phyloP scores from a whole-genome alignment of 2,329 filamentous ascomycete genomes.

The Calycina marina region DNA sequence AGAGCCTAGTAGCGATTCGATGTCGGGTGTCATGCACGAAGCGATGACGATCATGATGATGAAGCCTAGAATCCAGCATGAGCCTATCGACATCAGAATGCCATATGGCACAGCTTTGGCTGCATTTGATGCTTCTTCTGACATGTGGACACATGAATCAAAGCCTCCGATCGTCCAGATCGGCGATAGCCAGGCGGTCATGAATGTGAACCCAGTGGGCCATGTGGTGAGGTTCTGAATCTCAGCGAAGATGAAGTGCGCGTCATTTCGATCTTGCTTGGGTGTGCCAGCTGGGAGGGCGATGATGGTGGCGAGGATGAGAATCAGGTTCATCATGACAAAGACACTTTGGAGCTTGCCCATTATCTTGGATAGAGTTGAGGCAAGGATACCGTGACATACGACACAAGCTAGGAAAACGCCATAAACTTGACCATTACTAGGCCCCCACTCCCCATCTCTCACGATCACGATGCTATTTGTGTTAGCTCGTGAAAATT shows the following conservation, averaged over 20 bases:
- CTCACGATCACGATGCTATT: constrained; percentile 35
- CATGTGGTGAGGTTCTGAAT: constrained; percentile 42
- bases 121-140: constrained; percentile 45
- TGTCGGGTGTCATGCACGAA: constrained; percentile 37
- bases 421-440: constrained; percentile 39
- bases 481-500: constrained; percentile 3
- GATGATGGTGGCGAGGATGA: constrained; percentile 41
- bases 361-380: constrained; percentile 39
- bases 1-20: constrained; percentile 31
- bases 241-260: constrained; percentile 38
- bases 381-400: constrained; percentile 37
- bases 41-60: constrained; percentile 42
- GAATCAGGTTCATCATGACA: constrained; percentile 37
- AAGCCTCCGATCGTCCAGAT: constrained; percentile 48
- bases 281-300: constrained; percentile 37
- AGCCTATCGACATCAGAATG: constrained; percentile 41
- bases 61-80: constrained; percentile 41
- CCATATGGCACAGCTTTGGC: constrained; percentile 43
- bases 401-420: constrained; percentile 40
- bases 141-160: constrained; percentile 44
- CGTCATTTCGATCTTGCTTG: constrained; percentile 24
- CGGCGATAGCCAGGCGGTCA: constrained; percentile 43
- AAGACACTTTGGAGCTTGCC: constrained; percentile 41
- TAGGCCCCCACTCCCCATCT: constrained; percentile 40
- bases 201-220: constrained; percentile 42